A percentile compares a stretch with the other conserved stretches of the same genome.
Evolutionary conservation across 129 eudicot genomes (phyloP).

Genomic region (Dittrichia graveolens): DNA sequence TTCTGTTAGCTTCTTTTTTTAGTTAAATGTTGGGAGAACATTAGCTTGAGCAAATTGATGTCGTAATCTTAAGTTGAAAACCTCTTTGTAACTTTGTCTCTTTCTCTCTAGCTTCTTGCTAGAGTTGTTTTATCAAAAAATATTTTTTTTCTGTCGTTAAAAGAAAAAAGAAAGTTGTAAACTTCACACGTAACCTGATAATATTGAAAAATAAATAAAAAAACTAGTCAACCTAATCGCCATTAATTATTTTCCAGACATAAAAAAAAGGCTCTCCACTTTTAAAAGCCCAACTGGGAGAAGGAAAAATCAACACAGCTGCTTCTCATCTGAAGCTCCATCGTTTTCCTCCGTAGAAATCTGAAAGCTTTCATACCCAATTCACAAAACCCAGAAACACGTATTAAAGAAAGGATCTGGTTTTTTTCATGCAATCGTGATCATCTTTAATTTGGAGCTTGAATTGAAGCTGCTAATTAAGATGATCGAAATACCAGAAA

Average conservation of each 20-base stretch:
- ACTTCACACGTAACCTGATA: not conserved
- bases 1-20: too few species aligned
- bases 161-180: too few species aligned
- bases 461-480: slow-evolving; percentile 1
- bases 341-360: slow-evolving; percentile 8
- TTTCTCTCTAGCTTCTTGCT: too few species aligned
- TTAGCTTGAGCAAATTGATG: too few species aligned
- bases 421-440: slow-evolving; percentile 22
- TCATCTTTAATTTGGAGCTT: slow-evolving; percentile 1
- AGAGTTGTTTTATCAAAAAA: too few species aligned
- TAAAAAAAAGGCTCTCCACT: not conserved
- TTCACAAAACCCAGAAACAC: not conserved
- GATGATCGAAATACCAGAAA: slow-evolving; percentile 42
- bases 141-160: too few species aligned
- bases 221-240: not conserved
- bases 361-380: slow-evolving; percentile 22
- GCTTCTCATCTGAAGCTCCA: slow-evolving; percentile 16
- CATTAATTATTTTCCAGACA: not conserved
- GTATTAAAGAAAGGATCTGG: slow-evolving; percentile 22
- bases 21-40: too few species aligned
- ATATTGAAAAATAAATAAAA: not conserved
- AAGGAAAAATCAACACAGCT: not conserved
- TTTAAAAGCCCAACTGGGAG: not conserved
- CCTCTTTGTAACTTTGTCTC: too few species aligned
- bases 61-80: too few species aligned